Base-by-base conservation (phyloP, 1,139 yeast genomes). In the Kodamaea sp. region DNA sequence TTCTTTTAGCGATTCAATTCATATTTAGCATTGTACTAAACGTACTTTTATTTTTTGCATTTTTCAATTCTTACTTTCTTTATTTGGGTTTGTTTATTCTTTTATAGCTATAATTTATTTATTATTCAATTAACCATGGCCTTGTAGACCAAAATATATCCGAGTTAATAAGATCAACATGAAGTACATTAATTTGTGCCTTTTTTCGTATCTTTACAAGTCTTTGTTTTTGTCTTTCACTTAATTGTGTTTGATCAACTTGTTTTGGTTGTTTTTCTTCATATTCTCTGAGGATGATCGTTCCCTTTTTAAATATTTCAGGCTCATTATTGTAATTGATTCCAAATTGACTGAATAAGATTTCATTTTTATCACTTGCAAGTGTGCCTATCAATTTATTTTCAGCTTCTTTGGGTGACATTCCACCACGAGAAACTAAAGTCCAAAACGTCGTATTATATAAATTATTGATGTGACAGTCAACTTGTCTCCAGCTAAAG, bases 361-460 rank as follows among this genome's bases (percentile, higher is more conserved):
- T 80, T 57, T 92, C 98, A 55, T 92, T 84, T 59, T 92, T 92
- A 52, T 92, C 97, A 27, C 79, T 67, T 5, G 96, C 70, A 2
- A 87, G 57, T 0, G 97, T 87, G 0, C 96, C 90, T 38, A 75
- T 73, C 23, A 90, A 68, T 48, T 64, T 67, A 38, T 79, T 72
- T 52, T 92, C 96, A 0, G 97, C 92, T 31, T 86, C 90, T 43
- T 78, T 76, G 0, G 95, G 81, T 0, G 84, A 74, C 60, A 84
- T 44, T 0, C 79, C 80, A n/a, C 95, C 92, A 44, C 74, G 69
- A 25, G 68, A 59, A 0, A 92, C 94, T 52, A 94, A 69, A 6
- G 80, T 72, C 99, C 99, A 92, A 57, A 92, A 94, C 1, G 89
- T 70, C 0, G 99, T 94, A 55, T 92, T 92, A 67, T 90, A 94